Evolutionary conservation across 2,329 filamentous ascomycete genomes (phyloP), one percentile per base, ranked within the genome.

Genomic region (Phialophora chinensis): DNA sequence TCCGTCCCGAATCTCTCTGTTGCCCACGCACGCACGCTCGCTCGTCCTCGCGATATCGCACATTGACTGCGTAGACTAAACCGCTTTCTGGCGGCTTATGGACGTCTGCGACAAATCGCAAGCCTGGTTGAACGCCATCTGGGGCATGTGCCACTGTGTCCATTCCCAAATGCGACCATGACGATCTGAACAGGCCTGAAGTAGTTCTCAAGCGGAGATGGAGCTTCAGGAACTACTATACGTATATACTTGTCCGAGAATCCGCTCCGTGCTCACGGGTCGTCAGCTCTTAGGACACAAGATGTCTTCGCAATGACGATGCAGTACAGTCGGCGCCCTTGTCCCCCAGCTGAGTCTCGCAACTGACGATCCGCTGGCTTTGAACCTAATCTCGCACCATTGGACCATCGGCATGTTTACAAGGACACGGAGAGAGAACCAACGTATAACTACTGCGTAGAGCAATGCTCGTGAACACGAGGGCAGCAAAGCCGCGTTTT

Each of bases 1-100:
- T 20, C 60, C 49, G 65, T 42, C 52, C 54, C 55, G 49, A 17
- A 31, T 63, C 27, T 11, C 49, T 10, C 8, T 42, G 10, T 54
- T 38, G n/a, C 47, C 25, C 33, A 11, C 49, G 49, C 27, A 14
- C 29, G 7, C 49, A 23, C 23, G 23, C 23, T 1, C 35, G 31
- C 33, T 20, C 20, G 29, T n/a, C 50, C 11, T 44, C 12, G 17
- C 33, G 29, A 31, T 49, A 29, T n/a, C 44, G 23, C 25, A 25
- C 42, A 23, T 7, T 59, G 56, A n/a, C 38, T 44, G 1, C 6
- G 17, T 52, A 44, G 59, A 53, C 31, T 53, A 61, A 35, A 53
- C 58, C 31, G 31, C 29, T 12, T 38, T 53, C 10, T 29, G n/a
- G 29, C 12, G 17, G 31, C 31, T 14, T 42, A 8, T 38, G 8